phyloP scores from a whole-genome alignment of 495 filamentous ascomycete species.

The Penicillium soppii region DNA sequence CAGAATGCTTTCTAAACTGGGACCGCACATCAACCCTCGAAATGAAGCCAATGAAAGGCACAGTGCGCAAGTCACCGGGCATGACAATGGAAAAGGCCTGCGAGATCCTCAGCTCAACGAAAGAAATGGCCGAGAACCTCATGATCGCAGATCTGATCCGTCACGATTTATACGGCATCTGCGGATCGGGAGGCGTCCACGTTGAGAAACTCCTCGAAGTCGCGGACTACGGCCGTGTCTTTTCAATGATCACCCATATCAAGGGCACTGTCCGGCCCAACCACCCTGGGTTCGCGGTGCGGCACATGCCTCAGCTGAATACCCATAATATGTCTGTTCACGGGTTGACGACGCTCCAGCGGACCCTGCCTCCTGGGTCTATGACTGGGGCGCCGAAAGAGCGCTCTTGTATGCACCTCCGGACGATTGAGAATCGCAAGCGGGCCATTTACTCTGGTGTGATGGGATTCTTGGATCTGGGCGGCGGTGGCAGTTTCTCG shows the following conservation, averaged over 20 bases:
- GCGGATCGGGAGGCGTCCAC: conserved; percentile 61
- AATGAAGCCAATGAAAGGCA: conserved; percentile 89
- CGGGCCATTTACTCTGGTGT: conserved; percentile 88
- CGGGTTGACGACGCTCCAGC: conserved; percentile 75
- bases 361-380: conserved; percentile 78
- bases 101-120: conserved; percentile 67
- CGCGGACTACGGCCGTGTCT: conserved; percentile 87
- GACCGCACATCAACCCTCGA: conserved; percentile 45
- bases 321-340: conserved; percentile 42
- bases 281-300: conserved; percentile 37
- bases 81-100: conserved; percentile 69
- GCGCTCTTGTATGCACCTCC: conserved; percentile 79
- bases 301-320: conserved; percentile 32
- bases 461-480: conserved; percentile 82
- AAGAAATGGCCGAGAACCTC: conserved; percentile 93
- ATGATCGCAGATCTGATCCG: conserved; percentile 97
- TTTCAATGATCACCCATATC: conserved; percentile 85
- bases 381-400: conserved; percentile 98
- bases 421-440: conserved; percentile 59
- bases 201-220: conserved; percentile 75
- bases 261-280: conserved; percentile 58
- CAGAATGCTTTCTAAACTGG: conserved; percentile 87
- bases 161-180: conserved; percentile 84
- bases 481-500: conserved; percentile 82
- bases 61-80: conserved; percentile 67